Conservation (phyloP, 1,284 basidiomycete genomes). For the Rhodotorula sp. region DNA sequence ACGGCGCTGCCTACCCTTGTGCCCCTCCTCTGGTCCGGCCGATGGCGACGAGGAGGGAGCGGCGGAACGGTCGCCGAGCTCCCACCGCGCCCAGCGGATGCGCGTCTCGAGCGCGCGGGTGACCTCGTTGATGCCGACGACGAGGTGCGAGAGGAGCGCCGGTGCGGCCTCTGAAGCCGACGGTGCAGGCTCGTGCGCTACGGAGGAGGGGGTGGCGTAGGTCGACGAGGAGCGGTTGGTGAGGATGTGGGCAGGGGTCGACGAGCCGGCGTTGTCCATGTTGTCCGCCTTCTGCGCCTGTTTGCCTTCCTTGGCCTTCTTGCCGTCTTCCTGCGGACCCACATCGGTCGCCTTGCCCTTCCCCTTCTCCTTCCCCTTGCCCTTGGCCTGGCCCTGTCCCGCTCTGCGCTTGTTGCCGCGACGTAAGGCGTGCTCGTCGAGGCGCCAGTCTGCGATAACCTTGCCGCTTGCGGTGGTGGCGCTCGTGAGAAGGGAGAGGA, state of each 20-base stretch:
- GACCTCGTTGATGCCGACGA: constrained; percentile 41
- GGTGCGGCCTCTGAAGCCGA: background rate
- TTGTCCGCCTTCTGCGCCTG: background rate
- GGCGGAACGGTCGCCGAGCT: constrained; percentile 31
- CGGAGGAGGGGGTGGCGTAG: background rate
- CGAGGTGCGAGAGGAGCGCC: constrained; percentile 23
- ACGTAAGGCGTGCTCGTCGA: constrained; percentile 6
- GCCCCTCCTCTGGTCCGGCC: background rate
- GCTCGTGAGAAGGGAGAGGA: constrained; percentile 11
- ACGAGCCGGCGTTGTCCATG: too few species aligned
- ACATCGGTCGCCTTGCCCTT: background rate
- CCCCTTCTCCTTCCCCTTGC: background rate
- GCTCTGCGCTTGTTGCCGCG: background rate
- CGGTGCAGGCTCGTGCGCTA: background rate
- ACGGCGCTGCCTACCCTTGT: background rate
- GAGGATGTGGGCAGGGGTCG: background rate
- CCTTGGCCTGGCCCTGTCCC: constrained; percentile 1
- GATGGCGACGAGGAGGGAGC: background rate
- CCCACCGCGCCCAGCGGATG: constrained; percentile 37
- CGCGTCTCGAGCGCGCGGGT: constrained; percentile 44
- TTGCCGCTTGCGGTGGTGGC: constrained; percentile 8
- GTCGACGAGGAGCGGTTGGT: constrained; percentile 1
- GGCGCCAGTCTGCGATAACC: constrained; percentile 14
- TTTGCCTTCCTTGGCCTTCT: background rate
- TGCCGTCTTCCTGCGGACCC: background rate